Base-by-base conservation (phyloP, 495 filamentous ascomycete genomes). In the Penicillium verhagenii region DNA sequence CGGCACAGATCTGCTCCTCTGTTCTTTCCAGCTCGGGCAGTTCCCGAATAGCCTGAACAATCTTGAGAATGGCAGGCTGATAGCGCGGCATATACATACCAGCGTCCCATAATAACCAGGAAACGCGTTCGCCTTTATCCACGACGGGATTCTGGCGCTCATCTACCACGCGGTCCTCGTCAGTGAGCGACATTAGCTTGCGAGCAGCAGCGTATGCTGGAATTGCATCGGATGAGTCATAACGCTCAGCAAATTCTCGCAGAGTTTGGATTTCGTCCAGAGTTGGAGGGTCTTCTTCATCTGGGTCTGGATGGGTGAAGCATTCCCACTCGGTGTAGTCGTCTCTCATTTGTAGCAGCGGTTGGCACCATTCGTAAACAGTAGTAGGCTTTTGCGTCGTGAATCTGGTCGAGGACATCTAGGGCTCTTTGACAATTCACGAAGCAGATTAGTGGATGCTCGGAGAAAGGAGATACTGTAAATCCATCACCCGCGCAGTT, bases 241-340 rank as follows among this genome's bases (percentile, higher is more conserved):
- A 45, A 25, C 8, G 2, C 42, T 45, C 42, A 24, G 18, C 42
- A 18, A 45, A 45, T 26, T 45, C 42, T 18, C 42, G 42, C 4
- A 45, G 42, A 7, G 7, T 45, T 45, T 45, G 4, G 10, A 26
- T 16, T 45, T 45, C 42, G 18, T 45, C n/a, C 4, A 14, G 8
- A 16, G 31, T 35, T 35, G 14, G 31, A 14, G 29, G 18, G 31
- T 42, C 35, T 51, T 33, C 48, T n/a, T 51, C 48, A 28, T 51
- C 48, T 5, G 35, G 48, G 28, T 51, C 48, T 16, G 24, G 48
- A 51, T 51, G 48, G 28, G 48, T 28, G 23, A 39, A 42, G 18
- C 19, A 23, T 42, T 51, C 35, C 48, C 48, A 51, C n/a, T 21
- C 48, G 21, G 24, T 42, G 19, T 42, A 40, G 48, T 51, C 23